These are phyloP conservation scores for Yarrowia osloensis DNA, from an alignment of 805 yeast genomes.

Conservation along the genomic window DNA sequence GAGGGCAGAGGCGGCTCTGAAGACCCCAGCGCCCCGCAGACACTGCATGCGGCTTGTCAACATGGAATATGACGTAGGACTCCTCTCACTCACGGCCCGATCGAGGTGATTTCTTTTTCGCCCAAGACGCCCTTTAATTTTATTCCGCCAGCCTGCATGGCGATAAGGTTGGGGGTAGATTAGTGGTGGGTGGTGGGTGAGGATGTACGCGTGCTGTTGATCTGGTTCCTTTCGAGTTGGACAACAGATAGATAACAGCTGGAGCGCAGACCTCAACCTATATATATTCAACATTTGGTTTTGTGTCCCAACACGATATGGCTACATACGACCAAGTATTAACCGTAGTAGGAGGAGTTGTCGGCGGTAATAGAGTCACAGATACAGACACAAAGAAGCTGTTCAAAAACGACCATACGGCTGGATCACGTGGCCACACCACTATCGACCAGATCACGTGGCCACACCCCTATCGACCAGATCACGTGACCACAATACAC, in stretches of 20 bases:
- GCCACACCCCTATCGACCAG: too few relatives aligned
- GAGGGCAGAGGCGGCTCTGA: background rate
- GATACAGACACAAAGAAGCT: too few relatives aligned
- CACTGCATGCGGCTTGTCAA: conserved; percentile 14
- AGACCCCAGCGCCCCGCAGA: background rate
- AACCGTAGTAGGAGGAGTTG: too few relatives aligned
- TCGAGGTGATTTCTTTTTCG: background rate
- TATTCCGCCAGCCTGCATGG: conserved; percentile 5
- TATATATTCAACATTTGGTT: background rate
- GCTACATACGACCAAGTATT: too few relatives aligned
- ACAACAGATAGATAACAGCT: background rate
- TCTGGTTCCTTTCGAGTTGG: too few relatives aligned
- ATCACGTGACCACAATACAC: too few relatives aligned
- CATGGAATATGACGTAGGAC: background rate
- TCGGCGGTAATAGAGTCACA: too few relatives aligned
- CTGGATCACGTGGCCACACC: too few relatives aligned
- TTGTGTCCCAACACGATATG: background rate
- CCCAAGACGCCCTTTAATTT: conserved; percentile 8
- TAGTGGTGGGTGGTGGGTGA: background rate
- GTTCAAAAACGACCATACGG: too few relatives aligned
- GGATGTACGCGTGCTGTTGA: too few relatives aligned
- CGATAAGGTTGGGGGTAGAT: conserved; percentile 22
- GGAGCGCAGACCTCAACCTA: too few relatives aligned
- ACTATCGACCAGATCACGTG: too few relatives aligned
- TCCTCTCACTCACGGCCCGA: background rate